These are phyloP conservation scores for Beta corolliflora DNA, from an alignment of 179 eudicot species.

Conservation along the genomic window DNA sequence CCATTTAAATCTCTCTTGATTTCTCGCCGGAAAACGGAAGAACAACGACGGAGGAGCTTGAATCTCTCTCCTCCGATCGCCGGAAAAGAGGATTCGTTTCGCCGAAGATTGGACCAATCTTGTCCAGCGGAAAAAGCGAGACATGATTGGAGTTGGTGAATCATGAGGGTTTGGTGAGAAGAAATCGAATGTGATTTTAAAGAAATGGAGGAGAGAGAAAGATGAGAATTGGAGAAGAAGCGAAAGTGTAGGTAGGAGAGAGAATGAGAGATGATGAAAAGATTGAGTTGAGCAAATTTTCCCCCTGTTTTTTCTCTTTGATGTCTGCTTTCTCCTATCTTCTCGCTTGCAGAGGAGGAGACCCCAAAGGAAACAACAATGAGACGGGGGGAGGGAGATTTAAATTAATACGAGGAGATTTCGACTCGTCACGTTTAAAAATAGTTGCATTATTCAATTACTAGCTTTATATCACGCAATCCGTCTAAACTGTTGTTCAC, in stretches of 20 bases:
- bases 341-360: neutral
- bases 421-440: too few species aligned
- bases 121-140: constrained; percentile 4
- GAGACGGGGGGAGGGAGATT: too few species aligned
- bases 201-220: neutral
- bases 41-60: neutral
- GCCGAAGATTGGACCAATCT: neutral
- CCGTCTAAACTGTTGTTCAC: too few species aligned
- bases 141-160: constrained; percentile 8
- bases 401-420: too few species aligned
- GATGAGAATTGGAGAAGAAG: constrained; percentile 11
- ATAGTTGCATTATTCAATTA: too few species aligned
- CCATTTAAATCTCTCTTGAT: constrained; percentile 49
- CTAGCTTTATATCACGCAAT: too few species aligned
- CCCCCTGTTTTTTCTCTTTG: neutral
- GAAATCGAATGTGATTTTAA: neutral
- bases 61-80: neutral
- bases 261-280: neutral
- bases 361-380: too few species aligned
- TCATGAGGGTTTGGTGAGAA: neutral
- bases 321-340: neutral
- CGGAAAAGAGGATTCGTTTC: neutral
- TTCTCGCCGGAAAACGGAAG: constrained; percentile 6
- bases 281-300: neutral
- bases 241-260: constrained; percentile 27